Evolutionary conservation across 805 yeast species (phyloP).

Genomic region (Lipomyces mesembrius): DNA sequence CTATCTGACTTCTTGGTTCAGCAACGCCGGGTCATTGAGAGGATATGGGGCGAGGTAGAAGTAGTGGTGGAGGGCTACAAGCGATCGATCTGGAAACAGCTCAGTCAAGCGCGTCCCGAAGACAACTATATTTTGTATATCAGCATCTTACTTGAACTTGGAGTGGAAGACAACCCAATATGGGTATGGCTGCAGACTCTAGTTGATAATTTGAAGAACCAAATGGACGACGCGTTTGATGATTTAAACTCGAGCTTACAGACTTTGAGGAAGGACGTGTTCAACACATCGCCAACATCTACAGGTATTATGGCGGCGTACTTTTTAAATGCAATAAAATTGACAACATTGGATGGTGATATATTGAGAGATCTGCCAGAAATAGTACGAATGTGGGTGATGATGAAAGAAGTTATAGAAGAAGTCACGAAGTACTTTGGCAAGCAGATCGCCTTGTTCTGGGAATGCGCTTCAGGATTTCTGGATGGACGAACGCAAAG

Average conservation of each 20-base stretch:
- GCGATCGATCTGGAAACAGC: constrained; percentile 56
- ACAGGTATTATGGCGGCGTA: constrained; percentile 1
- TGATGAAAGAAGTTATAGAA: constrained; percentile 50
- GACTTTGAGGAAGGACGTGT: constrained; percentile 25
- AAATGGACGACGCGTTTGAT: constrained; percentile 51
- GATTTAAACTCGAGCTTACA: constrained; percentile 41
- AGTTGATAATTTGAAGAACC: constrained; percentile 49
- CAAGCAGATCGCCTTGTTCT: constrained; percentile 54
- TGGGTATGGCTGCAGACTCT: constrained; percentile 63
- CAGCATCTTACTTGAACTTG: constrained; percentile 62
- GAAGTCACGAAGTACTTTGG: constrained; percentile 49
- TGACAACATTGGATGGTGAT: constrained; percentile 5
- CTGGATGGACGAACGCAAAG: constrained; percentile 54
- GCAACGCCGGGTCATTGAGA: constrained; percentile 51
- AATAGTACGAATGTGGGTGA: constrained; percentile 64
- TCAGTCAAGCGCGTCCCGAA: constrained; percentile 46
- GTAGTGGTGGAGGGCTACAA: constrained; percentile 60
- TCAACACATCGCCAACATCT: constrained; percentile 12
- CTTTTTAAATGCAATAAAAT: constrained; percentile 27
- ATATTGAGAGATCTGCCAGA: constrained; percentile 56
- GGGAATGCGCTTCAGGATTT: constrained; percentile 61
- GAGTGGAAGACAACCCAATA: constrained; percentile 68
- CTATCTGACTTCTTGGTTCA: constrained; percentile 39
- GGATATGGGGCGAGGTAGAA: constrained; percentile 63
- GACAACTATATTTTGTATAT: constrained; percentile 37